phyloP scores from a whole-genome alignment of 1,139 yeast genomes.

The Candida glucosophila region DNA sequence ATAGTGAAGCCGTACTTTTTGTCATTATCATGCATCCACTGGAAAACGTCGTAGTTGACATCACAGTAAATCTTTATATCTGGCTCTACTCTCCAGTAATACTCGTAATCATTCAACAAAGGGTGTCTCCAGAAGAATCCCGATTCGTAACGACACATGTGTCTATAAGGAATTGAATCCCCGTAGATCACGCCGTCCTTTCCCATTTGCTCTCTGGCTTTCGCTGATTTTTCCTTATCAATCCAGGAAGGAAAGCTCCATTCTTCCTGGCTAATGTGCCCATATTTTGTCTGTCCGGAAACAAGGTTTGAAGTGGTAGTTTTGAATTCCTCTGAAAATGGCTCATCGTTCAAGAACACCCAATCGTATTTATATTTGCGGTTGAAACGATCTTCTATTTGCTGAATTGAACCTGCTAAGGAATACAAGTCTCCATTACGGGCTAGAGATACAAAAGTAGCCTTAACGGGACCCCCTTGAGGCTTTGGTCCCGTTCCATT shows the following conservation, averaged over 20 bases:
- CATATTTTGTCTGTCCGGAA: constrained; percentile 35
- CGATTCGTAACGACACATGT: constrained; percentile 88
- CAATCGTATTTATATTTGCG: constrained; percentile 35
- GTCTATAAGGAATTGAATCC: constrained; percentile 54
- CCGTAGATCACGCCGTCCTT: constrained; percentile 53
- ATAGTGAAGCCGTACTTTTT: constrained; percentile 75
- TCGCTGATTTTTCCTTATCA: constrained; percentile 49
- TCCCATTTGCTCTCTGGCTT: constrained; percentile 41
- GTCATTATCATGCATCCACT: constrained; percentile 67
- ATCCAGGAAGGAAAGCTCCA: constrained; percentile 52
- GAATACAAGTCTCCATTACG: constrained; percentile 31
- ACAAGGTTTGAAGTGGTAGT: constrained; percentile 22
- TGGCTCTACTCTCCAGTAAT: constrained; percentile 95
- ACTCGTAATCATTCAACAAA: constrained; percentile 62
- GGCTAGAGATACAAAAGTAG: constrained; percentile 39
- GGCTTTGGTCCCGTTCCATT: too few species aligned
- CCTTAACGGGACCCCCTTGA: constrained; percentile 28
- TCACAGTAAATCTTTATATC: constrained; percentile 73
- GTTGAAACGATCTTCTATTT: constrained; percentile 39
- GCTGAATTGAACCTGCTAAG: constrained; percentile 32
- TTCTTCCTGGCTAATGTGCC: constrained; percentile 36
- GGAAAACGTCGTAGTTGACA: constrained; percentile 73
- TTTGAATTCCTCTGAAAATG: constrained; percentile 32
- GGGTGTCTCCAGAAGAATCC: constrained; percentile 85
- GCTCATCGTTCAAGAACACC: constrained; percentile 39